A percentile compares a stretch with the other conserved stretches of the same genome.
phyloP scores from a whole-genome alignment of 129 eudicot genomes.

The Flaveria robusta region DNA sequence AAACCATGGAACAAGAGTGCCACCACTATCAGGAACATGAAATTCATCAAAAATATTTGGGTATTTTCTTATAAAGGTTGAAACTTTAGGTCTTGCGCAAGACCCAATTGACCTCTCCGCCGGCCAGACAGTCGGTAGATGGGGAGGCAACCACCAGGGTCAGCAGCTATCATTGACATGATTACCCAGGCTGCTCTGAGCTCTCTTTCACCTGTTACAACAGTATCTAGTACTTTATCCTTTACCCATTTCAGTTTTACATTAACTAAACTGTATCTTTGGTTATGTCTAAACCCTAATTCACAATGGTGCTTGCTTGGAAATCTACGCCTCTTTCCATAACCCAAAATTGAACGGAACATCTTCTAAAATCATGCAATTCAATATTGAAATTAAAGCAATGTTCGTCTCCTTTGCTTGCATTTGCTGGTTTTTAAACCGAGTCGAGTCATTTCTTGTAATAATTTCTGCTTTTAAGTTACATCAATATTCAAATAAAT shows the following conservation, averaged over 20 bases:
- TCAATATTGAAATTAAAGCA: neutral
- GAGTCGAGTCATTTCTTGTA: neutral
- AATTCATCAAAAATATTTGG: conserved; percentile 74
- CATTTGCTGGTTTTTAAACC: neutral
- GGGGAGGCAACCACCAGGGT: conserved; percentile 46
- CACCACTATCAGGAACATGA: conserved; percentile 58
- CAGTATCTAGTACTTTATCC: conserved; percentile 61
- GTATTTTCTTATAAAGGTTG: conserved; percentile 72
- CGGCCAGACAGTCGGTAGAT: conserved; percentile 52
- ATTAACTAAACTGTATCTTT: conserved; percentile 63
- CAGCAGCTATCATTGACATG: conserved; percentile 57
- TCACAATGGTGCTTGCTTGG: conserved; percentile 2
- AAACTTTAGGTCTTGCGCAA: conserved; percentile 61
- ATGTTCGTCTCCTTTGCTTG: neutral
- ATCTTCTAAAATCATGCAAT: conserved; percentile 20
- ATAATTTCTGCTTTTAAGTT: neutral
- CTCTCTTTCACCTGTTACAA: conserved; percentile 56
- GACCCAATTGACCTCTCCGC: conserved; percentile 63
- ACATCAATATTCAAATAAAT: neutral
- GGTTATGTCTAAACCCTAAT: conserved; percentile 43
- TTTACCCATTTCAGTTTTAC: conserved; percentile 77
- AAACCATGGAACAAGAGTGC: conserved; percentile 82
- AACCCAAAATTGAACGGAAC: conserved; percentile 21
- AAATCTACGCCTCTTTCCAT: conserved; percentile 14
- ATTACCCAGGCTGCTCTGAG: conserved; percentile 67